phyloP scores from a whole-genome alignment of 306 rosid genomes.

The Vicia faba region DNA sequence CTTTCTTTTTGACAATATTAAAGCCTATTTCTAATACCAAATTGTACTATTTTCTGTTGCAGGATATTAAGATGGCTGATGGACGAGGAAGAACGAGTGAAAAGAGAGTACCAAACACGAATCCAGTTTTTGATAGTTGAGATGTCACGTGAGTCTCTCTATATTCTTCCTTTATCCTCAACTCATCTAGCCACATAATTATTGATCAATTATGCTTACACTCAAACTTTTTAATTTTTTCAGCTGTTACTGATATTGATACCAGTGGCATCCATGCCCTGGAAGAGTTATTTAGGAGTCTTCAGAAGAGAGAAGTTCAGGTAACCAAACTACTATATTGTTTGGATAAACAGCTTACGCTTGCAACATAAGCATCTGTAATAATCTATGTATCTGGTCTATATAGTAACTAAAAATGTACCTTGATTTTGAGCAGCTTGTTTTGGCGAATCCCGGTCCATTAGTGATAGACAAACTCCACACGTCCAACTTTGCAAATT shows the following conservation, averaged over 20 bases:
- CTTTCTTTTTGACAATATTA: not conserved
- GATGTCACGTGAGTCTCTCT: constrained; percentile 79
- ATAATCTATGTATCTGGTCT: no score
- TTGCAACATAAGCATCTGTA: not conserved
- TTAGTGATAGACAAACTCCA: constrained; percentile 82
- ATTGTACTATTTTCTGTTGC: constrained; percentile 39
- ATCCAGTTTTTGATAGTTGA: constrained; percentile 79
- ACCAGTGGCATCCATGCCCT: constrained; percentile 96
- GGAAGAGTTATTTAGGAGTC: constrained; percentile 76
- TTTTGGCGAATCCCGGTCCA: constrained; percentile 92
- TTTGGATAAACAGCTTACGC: not conserved
- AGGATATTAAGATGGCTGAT: constrained; percentile 88
- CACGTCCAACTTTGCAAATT: constrained; percentile 55
- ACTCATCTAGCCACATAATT: not conserved
- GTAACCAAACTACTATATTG: constrained; percentile 39
- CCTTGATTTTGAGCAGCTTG: constrained; percentile 62
- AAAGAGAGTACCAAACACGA: constrained; percentile 47
- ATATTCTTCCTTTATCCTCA: not conserved
- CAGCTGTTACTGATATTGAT: constrained; percentile 94
- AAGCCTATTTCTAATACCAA: constrained; percentile 11
- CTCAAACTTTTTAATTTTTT: constrained; percentile 31
- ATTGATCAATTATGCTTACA: not conserved
- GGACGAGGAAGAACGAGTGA: constrained; percentile 72
- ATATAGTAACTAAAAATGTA: constrained; percentile 26
- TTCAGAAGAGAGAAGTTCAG: constrained; percentile 80